Evolutionary conservation across 2,329 filamentous ascomycete genomes (phyloP).

Genomic region (Simplicillium sp.): DNA sequence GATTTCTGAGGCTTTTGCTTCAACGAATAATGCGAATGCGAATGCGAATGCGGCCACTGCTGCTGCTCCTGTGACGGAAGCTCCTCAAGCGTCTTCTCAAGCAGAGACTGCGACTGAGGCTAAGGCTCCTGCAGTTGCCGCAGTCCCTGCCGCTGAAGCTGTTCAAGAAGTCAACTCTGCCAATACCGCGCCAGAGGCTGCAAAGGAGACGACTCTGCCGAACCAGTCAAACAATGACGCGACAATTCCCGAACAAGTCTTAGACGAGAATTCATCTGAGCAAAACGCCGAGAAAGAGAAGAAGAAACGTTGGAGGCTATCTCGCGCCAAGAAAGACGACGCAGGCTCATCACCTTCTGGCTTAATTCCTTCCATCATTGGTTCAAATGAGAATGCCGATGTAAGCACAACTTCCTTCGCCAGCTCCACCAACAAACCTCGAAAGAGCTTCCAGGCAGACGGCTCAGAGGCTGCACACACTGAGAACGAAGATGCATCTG

Average conservation of each 20-base stretch:
- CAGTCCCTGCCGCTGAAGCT: neutral
- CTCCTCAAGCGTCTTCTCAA: conserved; percentile 7
- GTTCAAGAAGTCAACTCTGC: neutral
- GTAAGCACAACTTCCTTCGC: conserved; percentile 60
- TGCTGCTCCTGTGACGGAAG: conserved; percentile 7
- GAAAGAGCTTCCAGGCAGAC: conserved; percentile 42
- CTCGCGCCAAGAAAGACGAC: conserved; percentile 52
- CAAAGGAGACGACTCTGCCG: conserved; percentile 42
- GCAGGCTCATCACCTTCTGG: conserved; percentile 30
- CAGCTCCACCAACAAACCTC: conserved; percentile 42
- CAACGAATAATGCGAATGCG: conserved; percentile 8
- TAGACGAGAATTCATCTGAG: conserved; percentile 43
- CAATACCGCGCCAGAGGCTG: neutral
- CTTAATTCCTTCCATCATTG: conserved; percentile 39
- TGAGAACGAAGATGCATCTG: conserved; percentile 27
- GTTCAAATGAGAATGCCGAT: conserved; percentile 53
- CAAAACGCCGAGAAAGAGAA: conserved; percentile 54
- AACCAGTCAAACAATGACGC: conserved; percentile 72
- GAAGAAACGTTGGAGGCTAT: conserved; percentile 64
- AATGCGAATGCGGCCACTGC: conserved; percentile 7
- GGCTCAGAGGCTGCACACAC: conserved; percentile 34
- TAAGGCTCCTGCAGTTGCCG: neutral
- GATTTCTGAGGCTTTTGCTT: conserved; percentile 10
- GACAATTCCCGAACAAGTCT: conserved; percentile 64
- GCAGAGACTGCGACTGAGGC: neutral